phyloP scores from a whole-genome alignment of 2,329 filamentous ascomycete genomes.

The Cercospora zeina region DNA sequence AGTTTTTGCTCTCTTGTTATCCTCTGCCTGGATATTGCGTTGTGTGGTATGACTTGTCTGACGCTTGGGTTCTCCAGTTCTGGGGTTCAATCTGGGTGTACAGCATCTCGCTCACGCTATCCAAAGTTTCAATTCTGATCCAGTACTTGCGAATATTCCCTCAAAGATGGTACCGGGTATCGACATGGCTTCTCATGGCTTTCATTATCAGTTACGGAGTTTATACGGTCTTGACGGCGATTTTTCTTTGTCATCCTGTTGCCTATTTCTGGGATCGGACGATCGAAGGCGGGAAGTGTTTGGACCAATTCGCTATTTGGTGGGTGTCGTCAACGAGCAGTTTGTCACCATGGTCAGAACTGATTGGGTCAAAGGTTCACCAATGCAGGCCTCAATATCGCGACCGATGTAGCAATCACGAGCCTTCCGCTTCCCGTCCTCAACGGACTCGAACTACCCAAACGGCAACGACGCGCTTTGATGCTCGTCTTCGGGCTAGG shows the following conservation, averaged over 20 bases:
- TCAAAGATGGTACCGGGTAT: conserved; percentile 41
- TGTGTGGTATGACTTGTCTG: not conserved
- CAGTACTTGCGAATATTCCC: conserved; percentile 54
- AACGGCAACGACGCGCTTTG: conserved; percentile 39
- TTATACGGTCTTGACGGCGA: conserved; percentile 41
- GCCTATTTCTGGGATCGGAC: conserved; percentile 46
- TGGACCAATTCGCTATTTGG: conserved; percentile 47
- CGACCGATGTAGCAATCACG: conserved; percentile 42
- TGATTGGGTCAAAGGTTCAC: conserved; percentile 36
- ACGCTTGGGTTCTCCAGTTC: conserved; percentile 16
- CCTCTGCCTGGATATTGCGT: no score
- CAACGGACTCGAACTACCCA: conserved; percentile 40
- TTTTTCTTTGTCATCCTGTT: conserved; percentile 48
- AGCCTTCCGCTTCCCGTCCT: conserved; percentile 41
- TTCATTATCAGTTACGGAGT: conserved; percentile 40
- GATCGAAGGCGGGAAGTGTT: conserved; percentile 40
- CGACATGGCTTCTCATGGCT: conserved; percentile 35
- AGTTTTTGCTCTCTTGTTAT: not conserved
- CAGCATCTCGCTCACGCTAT: conserved; percentile 43
- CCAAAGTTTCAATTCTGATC: conserved; percentile 51
- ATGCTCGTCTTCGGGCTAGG: conserved; percentile 42
- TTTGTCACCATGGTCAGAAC: not conserved
- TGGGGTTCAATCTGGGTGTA: conserved; percentile 38
- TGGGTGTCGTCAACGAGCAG: conserved; percentile 24
- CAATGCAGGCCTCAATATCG: conserved; percentile 42